These are phyloP conservation scores for Erodium maritimum DNA, from an alignment of 345 rosid genomes.

Conservation along the genomic window DNA sequence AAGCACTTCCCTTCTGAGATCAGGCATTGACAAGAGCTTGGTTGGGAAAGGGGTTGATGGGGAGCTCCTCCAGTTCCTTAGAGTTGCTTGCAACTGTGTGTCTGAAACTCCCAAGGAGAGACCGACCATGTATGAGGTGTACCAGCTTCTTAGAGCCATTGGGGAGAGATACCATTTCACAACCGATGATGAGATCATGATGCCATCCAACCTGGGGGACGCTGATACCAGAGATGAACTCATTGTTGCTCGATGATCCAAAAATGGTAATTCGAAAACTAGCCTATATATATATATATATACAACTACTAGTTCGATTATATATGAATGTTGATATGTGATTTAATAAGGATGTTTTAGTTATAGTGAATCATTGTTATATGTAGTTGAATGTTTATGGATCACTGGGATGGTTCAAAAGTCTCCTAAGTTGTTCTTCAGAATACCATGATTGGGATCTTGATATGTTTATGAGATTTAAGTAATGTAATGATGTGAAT, in stretches of 20 bases:
- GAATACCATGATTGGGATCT: no score
- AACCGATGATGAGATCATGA: slow-evolving; percentile 7
- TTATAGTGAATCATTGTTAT: no score
- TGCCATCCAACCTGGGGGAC: neutral
- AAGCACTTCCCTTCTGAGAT: neutral
- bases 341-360: no score
- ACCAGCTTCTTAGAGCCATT: slow-evolving; percentile 11
- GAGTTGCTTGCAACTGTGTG: slow-evolving; percentile 15
- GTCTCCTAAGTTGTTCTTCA: no score
- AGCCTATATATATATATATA: no score
- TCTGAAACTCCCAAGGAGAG: slow-evolving; percentile 14
- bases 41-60: slow-evolving; percentile 14
- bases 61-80: slow-evolving; percentile 9
- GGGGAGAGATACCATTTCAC: slow-evolving; percentile 13
- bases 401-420: no score
- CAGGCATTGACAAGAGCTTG: slow-evolving; percentile 14
- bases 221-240: slow-evolving; percentile 6
- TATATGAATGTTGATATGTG: no score
- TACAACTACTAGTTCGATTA: no score
- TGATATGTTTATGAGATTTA: no score
- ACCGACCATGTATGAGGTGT: slow-evolving; percentile 15
- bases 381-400: no score
- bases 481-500: no score
- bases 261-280: neutral
- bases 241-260: slow-evolving; percentile 3